Percentiles rank a stretch among this genome's conserved stretches.
Conservation (phyloP, 495 filamentous ascomycete genomes). For the Trichoderma reesei region DNA sequence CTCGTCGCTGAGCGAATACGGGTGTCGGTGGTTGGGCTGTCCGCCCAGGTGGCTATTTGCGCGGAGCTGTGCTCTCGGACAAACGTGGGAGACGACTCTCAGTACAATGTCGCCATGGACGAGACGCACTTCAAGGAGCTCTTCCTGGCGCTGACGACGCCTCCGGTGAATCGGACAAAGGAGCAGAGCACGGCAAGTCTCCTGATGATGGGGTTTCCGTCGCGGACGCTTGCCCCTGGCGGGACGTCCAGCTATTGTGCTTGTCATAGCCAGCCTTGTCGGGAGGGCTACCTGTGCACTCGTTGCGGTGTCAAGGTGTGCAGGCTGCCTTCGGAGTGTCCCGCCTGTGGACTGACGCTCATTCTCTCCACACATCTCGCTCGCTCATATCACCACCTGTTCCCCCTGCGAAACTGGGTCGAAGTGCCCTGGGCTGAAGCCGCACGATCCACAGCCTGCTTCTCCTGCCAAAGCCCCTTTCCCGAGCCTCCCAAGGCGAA, state of each 20-base stretch:
- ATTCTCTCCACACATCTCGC: slow-evolving; percentile 95
- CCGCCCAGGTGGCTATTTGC: slow-evolving; percentile 87
- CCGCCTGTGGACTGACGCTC: slow-evolving; percentile 82
- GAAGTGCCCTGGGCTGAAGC: slow-evolving; percentile 80
- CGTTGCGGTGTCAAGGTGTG: slow-evolving; percentile 86
- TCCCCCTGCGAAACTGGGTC: slow-evolving; percentile 82
- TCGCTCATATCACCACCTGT: slow-evolving; percentile 90
- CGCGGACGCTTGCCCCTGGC: slow-evolving; percentile 63
- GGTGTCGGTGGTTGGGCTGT: slow-evolving; percentile 78
- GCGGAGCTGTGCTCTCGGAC: slow-evolving; percentile 77
- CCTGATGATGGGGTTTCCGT: slow-evolving; percentile 98
- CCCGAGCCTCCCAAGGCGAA: slow-evolving; percentile 25
- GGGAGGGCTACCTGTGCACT: slow-evolving; percentile 87
- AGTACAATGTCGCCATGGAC: slow-evolving; percentile 76
- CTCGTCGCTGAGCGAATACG: slow-evolving; percentile 74
- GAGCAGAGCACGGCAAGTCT: slow-evolving; percentile 64
- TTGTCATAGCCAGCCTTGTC: slow-evolving; percentile 75
- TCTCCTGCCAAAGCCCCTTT: slow-evolving; percentile 43
- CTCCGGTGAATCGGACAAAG: slow-evolving; percentile 64
- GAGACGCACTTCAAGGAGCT: slow-evolving; percentile 84
- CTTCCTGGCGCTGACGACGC: slow-evolving; percentile 80
- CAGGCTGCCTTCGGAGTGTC: slow-evolving; percentile 82
- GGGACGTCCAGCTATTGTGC: slow-evolving; percentile 68
- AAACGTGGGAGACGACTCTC: slow-evolving; percentile 63
- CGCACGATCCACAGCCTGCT: slow-evolving; percentile 38